These are phyloP conservation scores for Spinacia oleracea DNA, from an alignment of 179 eudicot species.

Conservation along the genomic window DNA sequence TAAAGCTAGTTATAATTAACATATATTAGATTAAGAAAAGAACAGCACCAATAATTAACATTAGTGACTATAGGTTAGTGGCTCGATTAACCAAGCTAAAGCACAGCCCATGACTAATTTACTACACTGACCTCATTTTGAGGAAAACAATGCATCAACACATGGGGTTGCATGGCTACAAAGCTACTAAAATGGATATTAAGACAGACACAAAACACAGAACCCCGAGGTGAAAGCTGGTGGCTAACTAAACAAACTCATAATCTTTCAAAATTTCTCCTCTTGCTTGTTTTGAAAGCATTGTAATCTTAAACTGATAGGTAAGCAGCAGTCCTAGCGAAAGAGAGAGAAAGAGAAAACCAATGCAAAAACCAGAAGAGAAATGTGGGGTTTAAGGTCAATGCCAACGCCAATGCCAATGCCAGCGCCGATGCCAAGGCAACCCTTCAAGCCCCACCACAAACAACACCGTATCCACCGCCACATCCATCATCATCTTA, in stretches of 20 bases:
- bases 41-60: constrained; percentile 33
- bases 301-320: constrained; percentile 20
- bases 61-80: constrained; percentile 29
- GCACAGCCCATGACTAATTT: constrained; percentile 31
- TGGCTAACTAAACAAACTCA: constrained; percentile 20
- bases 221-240: constrained; percentile 47
- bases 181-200: constrained; percentile 23
- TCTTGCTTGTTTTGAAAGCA: constrained; percentile 45
- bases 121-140: constrained; percentile 26
- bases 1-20: constrained; percentile 20
- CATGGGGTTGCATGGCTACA: constrained; percentile 39
- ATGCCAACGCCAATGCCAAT: constrained; percentile 31
- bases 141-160: constrained; percentile 40
- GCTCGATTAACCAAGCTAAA: constrained; percentile 38
- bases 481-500: constrained; percentile 17
- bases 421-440: constrained; percentile 60
- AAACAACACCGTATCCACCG: constrained; percentile 26
- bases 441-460: constrained; percentile 35
- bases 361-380: constrained; percentile 61
- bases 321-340: constrained; percentile 25
- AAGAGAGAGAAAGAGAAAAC: constrained; percentile 45
- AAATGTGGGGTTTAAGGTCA: constrained; percentile 58
- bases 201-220: constrained; percentile 29
- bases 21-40: constrained; percentile 32
- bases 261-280: constrained; percentile 14